phyloP scores from a whole-genome alignment of 768 basidiomycete species.

The Rhizopogon vesiculosus region DNA sequence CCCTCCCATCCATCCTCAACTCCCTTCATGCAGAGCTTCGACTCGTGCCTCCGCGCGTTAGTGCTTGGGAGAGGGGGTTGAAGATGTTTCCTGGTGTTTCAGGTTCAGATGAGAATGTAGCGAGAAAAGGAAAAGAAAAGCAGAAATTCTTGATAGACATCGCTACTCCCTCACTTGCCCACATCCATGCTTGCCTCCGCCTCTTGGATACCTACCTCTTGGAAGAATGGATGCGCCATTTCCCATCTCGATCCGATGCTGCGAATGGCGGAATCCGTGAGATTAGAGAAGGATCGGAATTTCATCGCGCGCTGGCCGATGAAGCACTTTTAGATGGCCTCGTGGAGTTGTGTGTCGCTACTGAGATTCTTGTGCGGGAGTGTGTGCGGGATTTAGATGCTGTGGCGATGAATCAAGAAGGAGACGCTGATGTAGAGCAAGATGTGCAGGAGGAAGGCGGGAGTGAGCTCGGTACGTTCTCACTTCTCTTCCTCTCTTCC shows the following conservation, averaged over 20 bases:
- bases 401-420: neutral
- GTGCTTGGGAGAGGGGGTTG: slow-evolving; percentile 37
- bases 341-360: neutral
- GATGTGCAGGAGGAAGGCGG: neutral
- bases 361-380: neutral
- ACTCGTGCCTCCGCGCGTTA: slow-evolving; percentile 33
- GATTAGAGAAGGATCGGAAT: slow-evolving; percentile 6
- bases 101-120: neutral
- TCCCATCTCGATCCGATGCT: slow-evolving; percentile 5
- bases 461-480: neutral
- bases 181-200: slow-evolving; percentile 50
- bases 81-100: slow-evolving; percentile 28
- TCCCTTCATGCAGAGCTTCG: slow-evolving; percentile 33
- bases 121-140: neutral
- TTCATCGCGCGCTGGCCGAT: neutral
- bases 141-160: neutral
- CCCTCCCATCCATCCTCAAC: slow-evolving; percentile 26
- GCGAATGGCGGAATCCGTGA: slow-evolving; percentile 8
- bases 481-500: neutral
- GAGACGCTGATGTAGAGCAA: neutral
- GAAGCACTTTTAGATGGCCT: neutral
- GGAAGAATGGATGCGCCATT: slow-evolving; percentile 41
- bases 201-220: slow-evolving; percentile 63
- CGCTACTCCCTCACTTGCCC: slow-evolving; percentile 32
- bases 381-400: neutral